Conservation (phyloP, 1,284 basidiomycete genomes). For the Neolentinus lepideus region DNA sequence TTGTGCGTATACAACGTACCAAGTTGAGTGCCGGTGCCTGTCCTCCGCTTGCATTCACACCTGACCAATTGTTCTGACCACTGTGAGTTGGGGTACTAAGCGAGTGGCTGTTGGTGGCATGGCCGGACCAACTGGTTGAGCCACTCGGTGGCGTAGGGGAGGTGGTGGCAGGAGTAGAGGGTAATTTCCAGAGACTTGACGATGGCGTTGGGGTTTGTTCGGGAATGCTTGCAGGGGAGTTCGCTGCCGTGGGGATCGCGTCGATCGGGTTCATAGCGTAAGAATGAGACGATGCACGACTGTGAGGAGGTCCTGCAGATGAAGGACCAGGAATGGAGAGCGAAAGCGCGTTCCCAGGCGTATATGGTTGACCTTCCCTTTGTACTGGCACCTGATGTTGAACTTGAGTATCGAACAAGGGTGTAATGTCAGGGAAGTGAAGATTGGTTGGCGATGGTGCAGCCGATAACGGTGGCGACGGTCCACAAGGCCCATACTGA, state of each 20-base stretch:
- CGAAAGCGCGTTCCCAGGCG: neutral
- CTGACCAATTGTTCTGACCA: neutral
- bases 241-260: neutral
- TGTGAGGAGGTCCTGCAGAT: neutral
- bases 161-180: neutral
- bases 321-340: neutral
- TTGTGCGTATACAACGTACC: neutral
- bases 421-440: constrained; percentile 8
- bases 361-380: neutral
- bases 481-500: constrained; percentile 10
- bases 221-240: neutral
- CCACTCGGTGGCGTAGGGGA: neutral
- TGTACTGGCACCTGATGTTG: neutral
- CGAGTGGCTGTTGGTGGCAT: neutral
- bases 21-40: neutral
- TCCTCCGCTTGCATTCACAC: neutral
- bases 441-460: constrained; percentile 29
- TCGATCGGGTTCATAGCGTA: neutral
- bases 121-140: neutral
- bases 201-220: neutral
- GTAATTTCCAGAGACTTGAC: neutral
- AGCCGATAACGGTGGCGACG: constrained; percentile 17
- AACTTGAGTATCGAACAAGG: neutral
- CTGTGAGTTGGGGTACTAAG: neutral
- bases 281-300: neutral